Evolutionary conservation across 768 basidiomycete genomes (phyloP).

Genomic region (Dioszegia aurantiaca): DNA sequence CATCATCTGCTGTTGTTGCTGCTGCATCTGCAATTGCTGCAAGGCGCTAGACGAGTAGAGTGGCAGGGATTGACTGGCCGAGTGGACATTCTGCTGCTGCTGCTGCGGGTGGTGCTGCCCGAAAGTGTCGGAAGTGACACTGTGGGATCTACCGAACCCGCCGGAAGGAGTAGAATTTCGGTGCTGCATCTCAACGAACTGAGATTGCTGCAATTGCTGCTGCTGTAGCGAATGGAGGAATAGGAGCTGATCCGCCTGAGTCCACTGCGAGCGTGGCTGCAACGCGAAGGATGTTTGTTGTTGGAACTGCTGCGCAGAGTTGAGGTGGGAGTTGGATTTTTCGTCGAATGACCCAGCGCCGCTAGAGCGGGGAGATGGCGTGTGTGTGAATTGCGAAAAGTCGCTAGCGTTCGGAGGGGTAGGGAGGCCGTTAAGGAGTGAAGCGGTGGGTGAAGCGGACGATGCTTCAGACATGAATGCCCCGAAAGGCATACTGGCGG

Average conservation of each 20-base stretch:
- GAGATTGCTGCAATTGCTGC: constrained; percentile 2
- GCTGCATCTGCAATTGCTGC: neutral
- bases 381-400: constrained; percentile 12
- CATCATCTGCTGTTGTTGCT: neutral
- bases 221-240: constrained; percentile 11
- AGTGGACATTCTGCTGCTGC: constrained; percentile 1
- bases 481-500: constrained; percentile 14
- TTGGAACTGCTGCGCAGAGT: neutral
- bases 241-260: constrained; percentile 3
- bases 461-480: constrained; percentile 24
- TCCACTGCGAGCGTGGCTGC: neutral
- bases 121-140: neutral
- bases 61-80: neutral
- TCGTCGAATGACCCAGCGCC: constrained; percentile 10
- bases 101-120: no score
- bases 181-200: constrained; percentile 6
- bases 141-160: neutral
- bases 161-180: neutral
- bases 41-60: neutral
- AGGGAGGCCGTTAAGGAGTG: constrained; percentile 9
- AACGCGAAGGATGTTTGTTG: no score
- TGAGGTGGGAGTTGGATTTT: neutral
- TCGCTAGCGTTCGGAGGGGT: constrained; percentile 28
- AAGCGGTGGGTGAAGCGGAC: constrained; percentile 19
- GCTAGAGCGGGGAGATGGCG: constrained; percentile 8